These are phyloP conservation scores for Haplosporangium sp. DNA, from an alignment of 371 early-diverging fungal genomes.

Conservation along the genomic window DNA sequence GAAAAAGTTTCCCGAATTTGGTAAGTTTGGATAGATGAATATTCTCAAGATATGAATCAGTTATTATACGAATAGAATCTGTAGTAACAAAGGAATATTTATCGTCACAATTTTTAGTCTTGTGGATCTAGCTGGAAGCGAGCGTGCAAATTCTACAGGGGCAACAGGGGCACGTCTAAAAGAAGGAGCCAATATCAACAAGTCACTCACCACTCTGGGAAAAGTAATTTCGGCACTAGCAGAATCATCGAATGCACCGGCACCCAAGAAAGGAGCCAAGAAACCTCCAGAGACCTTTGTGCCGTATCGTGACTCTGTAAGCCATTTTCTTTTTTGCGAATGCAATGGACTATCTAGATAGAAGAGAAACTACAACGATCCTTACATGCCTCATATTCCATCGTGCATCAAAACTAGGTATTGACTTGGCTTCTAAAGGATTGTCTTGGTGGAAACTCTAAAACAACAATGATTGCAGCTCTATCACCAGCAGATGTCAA, in stretches of 20 bases:
- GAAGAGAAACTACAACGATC: too few species aligned
- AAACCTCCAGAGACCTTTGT: constrained; percentile 73
- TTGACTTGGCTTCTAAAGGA: constrained; percentile 96
- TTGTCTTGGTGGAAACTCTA: constrained; percentile 93
- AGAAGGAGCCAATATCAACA: constrained; percentile 99
- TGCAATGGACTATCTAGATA: too few species aligned
- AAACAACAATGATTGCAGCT: constrained; percentile 94
- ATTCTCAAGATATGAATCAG: background rate
- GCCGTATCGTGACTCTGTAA: constrained; percentile 91
- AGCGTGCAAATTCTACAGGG: constrained; percentile 95
- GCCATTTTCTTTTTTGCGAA: background rate
- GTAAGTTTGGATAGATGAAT: constrained; percentile 55
- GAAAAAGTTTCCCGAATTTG: constrained; percentile 84
- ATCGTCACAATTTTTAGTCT: constrained; percentile 60
- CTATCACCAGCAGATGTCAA: constrained; percentile 80
- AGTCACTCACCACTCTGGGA: constrained; percentile 93
- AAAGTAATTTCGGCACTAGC: constrained; percentile 97
- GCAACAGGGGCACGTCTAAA: constrained; percentile 96
- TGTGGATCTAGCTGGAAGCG: constrained; percentile 95
- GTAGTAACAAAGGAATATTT: background rate
- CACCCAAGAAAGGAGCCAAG: constrained; percentile 63
- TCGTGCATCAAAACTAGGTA: constrained; percentile 56
- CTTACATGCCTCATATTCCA: too few species aligned
- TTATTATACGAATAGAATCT: background rate
- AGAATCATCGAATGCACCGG: constrained; percentile 68